Base-by-base conservation (phyloP, 306 rosid genomes). In the Lupinus albus region DNA sequence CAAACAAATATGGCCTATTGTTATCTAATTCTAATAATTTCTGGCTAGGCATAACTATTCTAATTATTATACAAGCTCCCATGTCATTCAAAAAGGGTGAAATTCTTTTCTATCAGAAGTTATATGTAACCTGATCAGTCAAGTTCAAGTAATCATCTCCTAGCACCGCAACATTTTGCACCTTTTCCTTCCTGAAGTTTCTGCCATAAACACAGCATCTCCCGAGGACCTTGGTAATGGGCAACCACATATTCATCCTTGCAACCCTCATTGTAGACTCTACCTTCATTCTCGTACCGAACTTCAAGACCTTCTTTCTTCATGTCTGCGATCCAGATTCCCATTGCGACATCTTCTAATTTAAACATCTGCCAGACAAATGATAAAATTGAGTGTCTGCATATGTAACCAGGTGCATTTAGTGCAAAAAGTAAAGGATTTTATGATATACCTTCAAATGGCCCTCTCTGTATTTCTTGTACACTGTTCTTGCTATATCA, bases 341-440 rank as follows among this genome's bases (percentile, higher is more conserved):
- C 99, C 99, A 94, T 94, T 2, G 99, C 97, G 63, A 94, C 99
- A 11, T 94, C 99, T 78, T 94, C 99, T 64, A 94, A 77, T 83
- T 94, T 94, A 52, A 94, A 94, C 97, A 94, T 94, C 99, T 94
- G 91, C 30, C 41, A 56, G 12, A 76, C 33, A 73, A 73, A 49
- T 53, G 74, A 73, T 12, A n/a, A 35, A 70, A 39, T 77, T 73
- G 51, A 70, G 82, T 69, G 63, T 71, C 56, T 44, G 32, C 2
- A 41, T 5, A 48, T 21, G 32, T 15, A 60, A 49, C 14, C 61
- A 16, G n/a, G 49, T 66, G 51, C 20, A 11, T 51, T 17, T 52
- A 11, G 71, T 11, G 47, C 12, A 11, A 39, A 36, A 68, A 68
- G 46, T 48, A 16, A 57, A 1, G 16, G 52, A 49, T 61, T 51